Base-by-base conservation (phyloP, 2,329 filamentous ascomycete genomes). In the Fusarium austroafricanum region DNA sequence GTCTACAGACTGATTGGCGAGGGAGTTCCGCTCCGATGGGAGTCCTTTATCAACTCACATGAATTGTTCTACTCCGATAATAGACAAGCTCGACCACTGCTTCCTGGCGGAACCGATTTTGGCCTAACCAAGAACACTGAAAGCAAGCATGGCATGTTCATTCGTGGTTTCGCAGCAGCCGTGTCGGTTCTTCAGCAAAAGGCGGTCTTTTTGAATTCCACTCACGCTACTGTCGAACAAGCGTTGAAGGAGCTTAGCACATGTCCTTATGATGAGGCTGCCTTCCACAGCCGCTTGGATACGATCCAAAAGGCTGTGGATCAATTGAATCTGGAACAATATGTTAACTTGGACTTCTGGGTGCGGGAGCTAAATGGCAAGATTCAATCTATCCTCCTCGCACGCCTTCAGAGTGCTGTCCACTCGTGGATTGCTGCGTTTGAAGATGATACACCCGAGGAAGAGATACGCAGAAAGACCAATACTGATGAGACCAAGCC, bases 21-120 rank as follows among this genome's bases (percentile, higher is more conserved):
- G 79, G 96, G 96, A 61, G 87, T 98, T 29, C 93, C 93, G 2
- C 82, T 99, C 28, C 90, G 94, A 73, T 99, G 96, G 96, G 96
- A 99, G 75, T 97, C 96, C 0, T 98, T 99, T 73, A 93, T 99
- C 53, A 95, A 97, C 77, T 94, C 94, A 3, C 97, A 97, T 78
- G 96, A 99, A 77, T 85, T 97, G 31, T 94, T 75, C 81, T 91
- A 75, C 86, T 92, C 74, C 79, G 79, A 81, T 49, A 78, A 79
- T 52, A 75, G 79, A 58, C 79, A 81, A 50, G 86, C 66, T 72
- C 86, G 63, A 80, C 87, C 72, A 75, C 61, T 82, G 10, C 69
- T 81, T 10, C 75, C 79, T 4, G 75, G 76, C 6, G 78, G 75
- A 18, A 74, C 75, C 11, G 81, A 83, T 47, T 82, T 83, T 55